phyloP scores from a whole-genome alignment of 495 filamentous ascomycete genomes.

The Penicillium antarcticum region DNA sequence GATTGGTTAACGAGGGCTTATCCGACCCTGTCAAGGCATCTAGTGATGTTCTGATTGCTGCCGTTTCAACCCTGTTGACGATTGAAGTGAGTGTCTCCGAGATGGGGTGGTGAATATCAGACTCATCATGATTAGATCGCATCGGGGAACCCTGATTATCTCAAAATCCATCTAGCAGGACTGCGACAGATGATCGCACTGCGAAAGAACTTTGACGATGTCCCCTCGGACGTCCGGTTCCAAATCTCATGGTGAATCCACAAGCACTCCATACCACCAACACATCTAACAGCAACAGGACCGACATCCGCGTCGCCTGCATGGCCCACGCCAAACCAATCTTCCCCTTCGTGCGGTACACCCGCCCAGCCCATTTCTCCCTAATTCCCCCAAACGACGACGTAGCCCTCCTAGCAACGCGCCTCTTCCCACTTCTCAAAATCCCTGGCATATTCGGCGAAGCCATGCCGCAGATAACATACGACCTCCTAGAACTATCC shows the following conservation, averaged over 20 bases:
- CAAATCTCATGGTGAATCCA: slow-evolving; percentile 43
- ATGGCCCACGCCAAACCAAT: slow-evolving; percentile 45
- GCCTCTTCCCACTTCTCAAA: slow-evolving; percentile 33
- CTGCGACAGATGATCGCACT: slow-evolving; percentile 46
- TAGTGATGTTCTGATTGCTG: slow-evolving; percentile 45
- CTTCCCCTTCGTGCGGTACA: slow-evolving; percentile 42
- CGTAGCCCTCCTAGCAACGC: slow-evolving; percentile 32
- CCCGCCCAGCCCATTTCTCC: slow-evolving; percentile 33
- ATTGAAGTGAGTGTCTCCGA: slow-evolving; percentile 37
- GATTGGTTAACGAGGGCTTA: slow-evolving; percentile 42
- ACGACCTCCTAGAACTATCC: slow-evolving; percentile 38
- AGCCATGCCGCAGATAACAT: slow-evolving; percentile 30
- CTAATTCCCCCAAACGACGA: slow-evolving; percentile 36
- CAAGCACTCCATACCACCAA: neutral
- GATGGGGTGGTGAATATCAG: neutral
- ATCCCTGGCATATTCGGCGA: slow-evolving; percentile 41
- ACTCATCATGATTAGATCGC: slow-evolving; percentile 32
- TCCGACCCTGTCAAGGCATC: slow-evolving; percentile 41
- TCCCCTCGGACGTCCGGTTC: slow-evolving; percentile 39
- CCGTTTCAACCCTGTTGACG: slow-evolving; percentile 43
- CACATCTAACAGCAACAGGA: slow-evolving; percentile 27
- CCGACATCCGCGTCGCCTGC: slow-evolving; percentile 46
- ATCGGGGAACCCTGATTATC: slow-evolving; percentile 42
- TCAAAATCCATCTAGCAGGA: slow-evolving; percentile 47
- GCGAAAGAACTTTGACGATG: slow-evolving; percentile 41